These are phyloP conservation scores for Russula virescens DNA, from an alignment of 768 basidiomycete genomes.

Conservation along the genomic window DNA sequence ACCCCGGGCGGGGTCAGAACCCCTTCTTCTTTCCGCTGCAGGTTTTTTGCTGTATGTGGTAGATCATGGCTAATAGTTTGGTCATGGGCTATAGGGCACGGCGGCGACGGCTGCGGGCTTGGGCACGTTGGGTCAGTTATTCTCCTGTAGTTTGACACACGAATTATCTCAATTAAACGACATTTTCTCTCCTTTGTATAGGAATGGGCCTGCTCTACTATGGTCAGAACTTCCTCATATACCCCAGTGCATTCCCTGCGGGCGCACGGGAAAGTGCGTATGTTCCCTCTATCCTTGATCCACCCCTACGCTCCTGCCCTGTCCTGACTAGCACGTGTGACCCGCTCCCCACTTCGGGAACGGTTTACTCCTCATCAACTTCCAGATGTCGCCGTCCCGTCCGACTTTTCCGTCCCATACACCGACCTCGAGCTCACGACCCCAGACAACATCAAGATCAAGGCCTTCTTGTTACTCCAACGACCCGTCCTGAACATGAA, in stretches of 20 bases:
- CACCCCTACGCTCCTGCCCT: no score
- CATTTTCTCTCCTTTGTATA: constrained; percentile 27
- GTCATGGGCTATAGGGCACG: constrained; percentile 29
- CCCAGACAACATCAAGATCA: constrained; percentile 63
- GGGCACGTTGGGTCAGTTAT: constrained; percentile 32
- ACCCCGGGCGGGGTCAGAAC: no score
- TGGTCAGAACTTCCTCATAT: constrained; percentile 86
- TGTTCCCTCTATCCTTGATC: neutral
- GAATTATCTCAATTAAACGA: neutral
- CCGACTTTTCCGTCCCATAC: constrained; percentile 65
- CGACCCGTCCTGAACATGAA: constrained; percentile 40
- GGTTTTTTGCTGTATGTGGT: no score
- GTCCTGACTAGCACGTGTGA: neutral
- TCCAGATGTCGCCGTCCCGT: constrained; percentile 66
- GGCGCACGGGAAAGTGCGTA: constrained; percentile 69
- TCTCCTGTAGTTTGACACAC: neutral
- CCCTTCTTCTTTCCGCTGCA: neutral
- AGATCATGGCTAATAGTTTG: neutral
- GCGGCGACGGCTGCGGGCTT: constrained; percentile 36
- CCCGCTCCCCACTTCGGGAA: neutral
- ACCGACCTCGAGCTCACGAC: constrained; percentile 69
- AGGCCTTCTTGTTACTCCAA: constrained; percentile 73
- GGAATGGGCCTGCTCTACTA: constrained; percentile 75
- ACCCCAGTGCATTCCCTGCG: constrained; percentile 75
- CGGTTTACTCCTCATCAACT: neutral